Evolutionary conservation across 2,329 filamentous ascomycete genomes (phyloP).

Genomic region (Colletotrichum cuscutae): DNA sequence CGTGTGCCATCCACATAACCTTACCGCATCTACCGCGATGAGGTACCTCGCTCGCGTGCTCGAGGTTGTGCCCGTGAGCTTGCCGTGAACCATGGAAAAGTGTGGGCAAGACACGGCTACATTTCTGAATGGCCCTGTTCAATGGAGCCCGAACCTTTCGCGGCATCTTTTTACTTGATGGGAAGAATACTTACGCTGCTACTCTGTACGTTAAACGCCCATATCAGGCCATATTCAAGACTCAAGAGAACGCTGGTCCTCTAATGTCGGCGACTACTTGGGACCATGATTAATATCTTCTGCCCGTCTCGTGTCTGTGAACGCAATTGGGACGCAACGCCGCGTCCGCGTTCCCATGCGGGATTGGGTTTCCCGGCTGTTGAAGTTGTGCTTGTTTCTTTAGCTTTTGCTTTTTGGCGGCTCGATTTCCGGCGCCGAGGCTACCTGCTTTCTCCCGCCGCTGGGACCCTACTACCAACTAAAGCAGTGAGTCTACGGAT

Average conservation of each 20-base stretch:
- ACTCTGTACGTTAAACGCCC: not conserved
- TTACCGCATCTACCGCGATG: not conserved
- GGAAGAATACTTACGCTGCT: not conserved
- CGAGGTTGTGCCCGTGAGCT: not conserved
- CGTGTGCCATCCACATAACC: not conserved
- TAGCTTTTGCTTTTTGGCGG: too few relatives aligned
- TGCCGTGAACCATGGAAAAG: not conserved
- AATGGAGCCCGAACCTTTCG: not conserved
- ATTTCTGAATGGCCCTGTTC: not conserved
- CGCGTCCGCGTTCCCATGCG: slow-evolving; percentile 11
- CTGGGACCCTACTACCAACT: not conserved
- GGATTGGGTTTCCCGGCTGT: not conserved
- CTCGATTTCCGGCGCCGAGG: not conserved
- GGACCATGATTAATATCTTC: not conserved
- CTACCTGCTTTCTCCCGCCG: not conserved
- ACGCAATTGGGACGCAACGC: not conserved
- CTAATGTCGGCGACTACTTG: not conserved
- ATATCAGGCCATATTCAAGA: not conserved
- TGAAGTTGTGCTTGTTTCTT: not conserved
- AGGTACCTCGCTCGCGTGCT: too few relatives aligned
- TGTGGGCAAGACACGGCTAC: not conserved
- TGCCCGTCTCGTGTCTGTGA: not conserved
- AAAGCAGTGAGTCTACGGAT: not conserved
- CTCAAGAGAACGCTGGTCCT: not conserved
- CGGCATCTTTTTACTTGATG: not conserved